phyloP scores from a whole-genome alignment of 768 basidiomycete species.

The Mycena leptocephala region DNA sequence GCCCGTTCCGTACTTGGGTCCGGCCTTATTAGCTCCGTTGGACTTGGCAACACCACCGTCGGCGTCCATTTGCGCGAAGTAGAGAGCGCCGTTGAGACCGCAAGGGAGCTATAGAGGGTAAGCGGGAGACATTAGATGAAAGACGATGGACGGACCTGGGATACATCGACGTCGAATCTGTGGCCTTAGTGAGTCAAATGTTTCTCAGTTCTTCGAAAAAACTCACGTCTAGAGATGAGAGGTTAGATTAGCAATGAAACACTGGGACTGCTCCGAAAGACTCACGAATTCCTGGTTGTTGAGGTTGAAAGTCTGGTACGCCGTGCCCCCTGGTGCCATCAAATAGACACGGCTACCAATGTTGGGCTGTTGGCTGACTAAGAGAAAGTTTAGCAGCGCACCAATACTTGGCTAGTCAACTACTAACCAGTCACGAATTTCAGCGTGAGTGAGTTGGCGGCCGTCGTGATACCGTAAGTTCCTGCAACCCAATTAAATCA shows the following conservation, averaged over 20 bases:
- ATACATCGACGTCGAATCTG: conserved; percentile 73
- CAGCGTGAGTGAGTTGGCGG: conserved; percentile 61
- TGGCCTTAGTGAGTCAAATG: neutral
- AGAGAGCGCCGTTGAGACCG: conserved; percentile 74
- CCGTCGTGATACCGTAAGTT: conserved; percentile 68
- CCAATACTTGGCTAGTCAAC: neutral
- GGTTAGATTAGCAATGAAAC: neutral
- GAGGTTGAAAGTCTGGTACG: conserved; percentile 68
- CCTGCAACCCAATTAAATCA: conserved; percentile 50
- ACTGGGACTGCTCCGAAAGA: neutral
- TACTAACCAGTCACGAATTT: conserved; percentile 56
- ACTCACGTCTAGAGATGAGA: neutral
- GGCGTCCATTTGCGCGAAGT: conserved; percentile 73
- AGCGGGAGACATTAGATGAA: neutral
- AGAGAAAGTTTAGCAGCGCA: neutral
- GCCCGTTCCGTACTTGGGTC: conserved; percentile 69
- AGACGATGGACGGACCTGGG: conserved; percentile 43
- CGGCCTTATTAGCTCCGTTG: conserved; percentile 64
- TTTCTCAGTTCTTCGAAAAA: neutral
- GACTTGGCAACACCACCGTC: conserved; percentile 67
- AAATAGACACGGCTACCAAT: conserved; percentile 64
- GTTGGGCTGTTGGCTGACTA: conserved; percentile 38
- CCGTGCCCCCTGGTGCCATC: conserved; percentile 57
- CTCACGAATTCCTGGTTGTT: conserved; percentile 69
- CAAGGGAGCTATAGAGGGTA: conserved; percentile 56